Base-by-base conservation (phyloP, 371 early-diverging fungal species). In the Mortierella sp. region DNA sequence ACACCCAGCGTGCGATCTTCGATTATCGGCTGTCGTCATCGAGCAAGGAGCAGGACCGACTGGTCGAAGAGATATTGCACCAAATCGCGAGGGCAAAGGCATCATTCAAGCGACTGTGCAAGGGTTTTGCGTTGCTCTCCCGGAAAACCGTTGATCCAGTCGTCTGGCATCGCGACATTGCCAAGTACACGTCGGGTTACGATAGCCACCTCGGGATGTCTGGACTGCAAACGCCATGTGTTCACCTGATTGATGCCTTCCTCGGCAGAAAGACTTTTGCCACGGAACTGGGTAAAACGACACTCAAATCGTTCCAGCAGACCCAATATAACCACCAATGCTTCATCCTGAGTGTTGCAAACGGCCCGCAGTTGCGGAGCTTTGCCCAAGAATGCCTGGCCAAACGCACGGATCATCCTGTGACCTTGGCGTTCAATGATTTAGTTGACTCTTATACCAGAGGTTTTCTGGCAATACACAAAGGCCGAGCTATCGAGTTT, bases 41-140 rank as follows among this genome's bases (percentile, higher is more conserved):
- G 44, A 43, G n/a, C 29, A 58, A 30, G 44, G 58, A 58, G 58
- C 58, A 58, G 58, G 58, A 58, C 29, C 58, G 18, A 43, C 58
- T 58, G 29, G 21, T 58, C 37, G 58, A 5, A 3, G 58, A 58
- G 58, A 58, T 58, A 29, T 58, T 58, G 44, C 58, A 58, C n/a
- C 43, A 58, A 30, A 58, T 58, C 43, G 44, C 3, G 44, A 58
- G 58, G 43, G 58, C 58, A 29, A 58, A 58, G 43, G 43, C 58
- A 43, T 30, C 58, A n/a, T 58, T 58, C 58, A 29, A 58, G 58
- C 29, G 58, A 43, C 58, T 58, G 6, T 58, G 43, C 43, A 58
- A 58, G 58, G 58, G 58, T 26, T 58, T 58, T n/a, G 58, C 58
- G n/a, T 58, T 58, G 44, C 58, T 58, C 58, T 58, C 58, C 43